Evolutionary conservation across 208 protist species (phyloP).

Genomic region (Crithidia expoeki): DNA sequence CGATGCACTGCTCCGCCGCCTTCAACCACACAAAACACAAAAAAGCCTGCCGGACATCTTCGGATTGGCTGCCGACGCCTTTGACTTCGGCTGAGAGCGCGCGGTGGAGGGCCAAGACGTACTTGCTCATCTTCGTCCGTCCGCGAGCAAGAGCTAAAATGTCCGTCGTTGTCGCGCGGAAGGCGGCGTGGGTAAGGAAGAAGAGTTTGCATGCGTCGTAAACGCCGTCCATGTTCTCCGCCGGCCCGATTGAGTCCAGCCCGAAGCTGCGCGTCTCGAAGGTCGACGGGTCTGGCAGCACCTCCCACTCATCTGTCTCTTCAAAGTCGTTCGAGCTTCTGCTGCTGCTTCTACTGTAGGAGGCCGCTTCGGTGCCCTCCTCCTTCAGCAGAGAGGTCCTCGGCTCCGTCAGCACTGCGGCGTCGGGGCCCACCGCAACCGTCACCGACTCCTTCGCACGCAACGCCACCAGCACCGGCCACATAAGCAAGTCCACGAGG

Average conservation of each 20-base stretch:
- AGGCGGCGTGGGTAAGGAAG: constrained; percentile 44
- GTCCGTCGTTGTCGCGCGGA: constrained; percentile 27
- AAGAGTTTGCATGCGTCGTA: constrained; percentile 52
- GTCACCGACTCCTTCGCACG: constrained; percentile 6
- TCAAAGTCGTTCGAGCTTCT: constrained; percentile 23
- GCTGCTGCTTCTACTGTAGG: background rate
- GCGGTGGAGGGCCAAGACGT: constrained; percentile 65
- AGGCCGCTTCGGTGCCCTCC: background rate
- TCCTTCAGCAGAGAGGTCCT: background rate
- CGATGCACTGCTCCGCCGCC: constrained; percentile 44
- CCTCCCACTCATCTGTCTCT: constrained; percentile 45
- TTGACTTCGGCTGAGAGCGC: constrained; percentile 41
- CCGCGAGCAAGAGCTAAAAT: constrained; percentile 25
- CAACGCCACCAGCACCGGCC: constrained; percentile 44
- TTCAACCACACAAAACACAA: constrained; percentile 67
- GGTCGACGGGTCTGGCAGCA: constrained; percentile 25
- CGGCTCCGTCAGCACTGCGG: background rate
- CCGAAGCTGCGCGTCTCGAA: constrained; percentile 46
- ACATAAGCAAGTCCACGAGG: constrained; percentile 49
- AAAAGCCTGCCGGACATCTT: constrained; percentile 46
- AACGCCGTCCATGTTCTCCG: constrained; percentile 42
- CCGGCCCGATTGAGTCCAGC: constrained; percentile 40
- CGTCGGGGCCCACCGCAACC: background rate
- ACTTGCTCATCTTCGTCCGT: constrained; percentile 43
- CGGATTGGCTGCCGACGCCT: constrained; percentile 42